phyloP scores from a whole-genome alignment of 208 protist species.

The Leishmania mexicana region DNA sequence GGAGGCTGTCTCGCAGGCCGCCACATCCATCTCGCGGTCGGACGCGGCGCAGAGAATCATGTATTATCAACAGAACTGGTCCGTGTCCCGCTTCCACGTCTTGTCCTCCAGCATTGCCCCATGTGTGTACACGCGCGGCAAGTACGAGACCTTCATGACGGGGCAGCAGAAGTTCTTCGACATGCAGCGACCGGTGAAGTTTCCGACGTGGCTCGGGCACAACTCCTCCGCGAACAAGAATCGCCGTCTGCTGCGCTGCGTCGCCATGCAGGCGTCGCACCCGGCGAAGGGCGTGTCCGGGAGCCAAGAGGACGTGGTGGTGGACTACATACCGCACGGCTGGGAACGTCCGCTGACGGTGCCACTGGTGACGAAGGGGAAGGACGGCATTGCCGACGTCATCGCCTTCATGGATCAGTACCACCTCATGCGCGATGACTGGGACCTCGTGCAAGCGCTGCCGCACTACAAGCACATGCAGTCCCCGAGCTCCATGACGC shows the following conservation, averaged over 20 bases:
- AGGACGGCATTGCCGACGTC: constrained; percentile 76
- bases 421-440: constrained; percentile 87
- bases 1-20: constrained; percentile 47
- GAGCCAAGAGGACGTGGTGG: constrained; percentile 72
- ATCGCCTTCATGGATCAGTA: constrained; percentile 90
- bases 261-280: constrained; percentile 72
- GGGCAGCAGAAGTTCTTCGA: constrained; percentile 81
- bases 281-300: constrained; percentile 61
- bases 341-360: constrained; percentile 63
- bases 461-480: constrained; percentile 78
- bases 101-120: constrained; percentile 81
- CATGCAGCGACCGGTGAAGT: constrained; percentile 86
- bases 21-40: constrained; percentile 69
- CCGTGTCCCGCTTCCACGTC: constrained; percentile 73
- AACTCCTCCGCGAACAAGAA: constrained; percentile 91
- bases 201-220: constrained; percentile 88
- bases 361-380: constrained; percentile 56
- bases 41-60: constrained; percentile 85
- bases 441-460: constrained; percentile 83
- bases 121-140: constrained; percentile 79
- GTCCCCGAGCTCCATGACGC: constrained; percentile 16
- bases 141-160: constrained; percentile 85
- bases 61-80: constrained; percentile 91
- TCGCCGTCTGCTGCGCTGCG: constrained; percentile 63
- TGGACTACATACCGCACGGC: constrained; percentile 88